Base-by-base conservation (phyloP, 192 early-diverging fungal species). In the Coemansia sp. region DNA sequence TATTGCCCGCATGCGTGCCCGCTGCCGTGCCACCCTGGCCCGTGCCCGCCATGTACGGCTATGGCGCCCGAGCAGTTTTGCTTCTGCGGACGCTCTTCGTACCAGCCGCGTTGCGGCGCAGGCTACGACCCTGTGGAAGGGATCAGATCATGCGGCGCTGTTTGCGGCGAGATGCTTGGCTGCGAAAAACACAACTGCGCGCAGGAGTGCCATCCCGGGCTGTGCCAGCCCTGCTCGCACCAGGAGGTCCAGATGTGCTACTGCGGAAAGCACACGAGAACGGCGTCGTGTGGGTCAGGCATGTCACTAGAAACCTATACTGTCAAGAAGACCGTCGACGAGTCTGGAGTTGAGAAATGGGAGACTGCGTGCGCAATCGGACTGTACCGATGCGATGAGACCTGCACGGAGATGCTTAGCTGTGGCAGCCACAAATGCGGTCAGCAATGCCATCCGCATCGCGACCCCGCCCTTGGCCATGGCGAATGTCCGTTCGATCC, bases 1-100 rank as follows among this genome's bases (percentile, higher is more conserved):
- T 67, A 76, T 20, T 97, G 96, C 65, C 78, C 90, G 33, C 96
- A 97, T 66, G 67, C 83, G 21, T 98, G 96, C 75, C 79, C 86
- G 36, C 75, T 86, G 85, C 89, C 87, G 24, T 97, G 96, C 69
- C 96, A 97, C 84, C 95, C 96, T 15, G 95, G 97, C 4, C 97
- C 97, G 11, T 97, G 95, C 62, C 90, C 92, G 52, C 94, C 94
- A 4, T 98, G 97, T 76, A 88, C 92, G 24, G 84, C 88, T 7
- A 86, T 92, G 75, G 90, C 90, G 3, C 91, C 93, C 5, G 74
- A 87, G 23, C 87, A 88, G 61, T 76, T 77, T 20, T 98, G 97
- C 85, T 91, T 86, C 74, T 98, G 97, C 84, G 94, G 94, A 5
- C 89, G 88, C 44, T 74, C 85, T 8, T 70, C 72, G 0, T 87